Base-by-base conservation (phyloP, 2,329 filamentous ascomycete species). In the Colletotrichum salicis region DNA sequence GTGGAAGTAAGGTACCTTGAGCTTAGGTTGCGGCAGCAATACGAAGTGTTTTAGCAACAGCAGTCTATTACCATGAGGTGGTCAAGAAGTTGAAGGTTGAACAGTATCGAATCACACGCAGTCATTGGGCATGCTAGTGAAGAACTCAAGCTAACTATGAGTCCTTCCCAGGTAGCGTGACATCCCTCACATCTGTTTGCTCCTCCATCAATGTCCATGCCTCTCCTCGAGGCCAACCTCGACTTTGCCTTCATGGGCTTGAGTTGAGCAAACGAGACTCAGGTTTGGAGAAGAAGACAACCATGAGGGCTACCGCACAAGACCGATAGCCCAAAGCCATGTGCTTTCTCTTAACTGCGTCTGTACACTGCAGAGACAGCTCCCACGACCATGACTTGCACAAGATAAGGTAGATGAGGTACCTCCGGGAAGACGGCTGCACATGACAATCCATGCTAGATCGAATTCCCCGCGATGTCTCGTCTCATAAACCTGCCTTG, bases 1-100 rank as follows among this genome's bases (percentile, higher is more conserved):
- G 57, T 70, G 64, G 24, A 56, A 19, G 33, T 11, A 48, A 19
- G 51, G 55, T 52, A 66, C 64, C 37, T 31, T 66, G 55, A 60
- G n/a, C 29, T 67, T 48, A 48, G 37, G 15, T 19, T 41, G 37
- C 10, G 41, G 64, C 19, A 48, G 27, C 35, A 55, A 31, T 67
- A 37, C 27, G 48, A n/a, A 27, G 55, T 59, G 55, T 27, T 63
- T 63, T 29, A 37, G 41, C 59, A 35, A n/a, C 29, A 62, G 52
- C 48, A 15, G 41, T 31, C 45, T n/a, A 19, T 51, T 45, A 31
- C 31, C 48, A 35, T 22, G 45, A 31, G 4, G 12, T 45, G 29
- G 19, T 24, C 19, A 12, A 24, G 45, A 22, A 48, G 41, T n/a
- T 48, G 41, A 22, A 48, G 13, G 13, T 19, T 41, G 37, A 22